Conservation (phyloP, 352 stramenopile species). For the Plasmopara halstedii region DNA sequence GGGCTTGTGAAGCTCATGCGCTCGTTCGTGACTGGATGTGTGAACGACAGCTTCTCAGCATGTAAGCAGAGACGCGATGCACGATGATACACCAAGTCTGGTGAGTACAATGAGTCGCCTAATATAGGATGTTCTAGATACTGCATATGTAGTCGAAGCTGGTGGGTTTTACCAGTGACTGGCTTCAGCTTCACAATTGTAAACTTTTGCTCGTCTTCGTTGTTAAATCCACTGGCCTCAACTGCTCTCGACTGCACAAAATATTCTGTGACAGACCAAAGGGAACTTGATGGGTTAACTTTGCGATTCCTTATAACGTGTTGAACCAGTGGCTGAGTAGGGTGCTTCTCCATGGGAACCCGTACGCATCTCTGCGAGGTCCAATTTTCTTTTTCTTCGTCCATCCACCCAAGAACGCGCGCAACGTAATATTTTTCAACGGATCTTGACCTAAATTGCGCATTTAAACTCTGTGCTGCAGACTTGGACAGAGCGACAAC, state of each 20-base stretch:
- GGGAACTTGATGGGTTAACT: conserved; percentile 15
- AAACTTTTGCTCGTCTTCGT: conserved; percentile 4
- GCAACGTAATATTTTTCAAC: conserved; percentile 59
- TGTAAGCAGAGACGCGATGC: conserved; percentile 46
- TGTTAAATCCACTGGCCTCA: neutral
- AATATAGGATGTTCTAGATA: conserved; percentile 89
- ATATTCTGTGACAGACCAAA: conserved; percentile 32
- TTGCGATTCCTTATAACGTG: conserved; percentile 25
- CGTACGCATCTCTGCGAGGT: conserved; percentile 22
- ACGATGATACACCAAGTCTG: conserved; percentile 29
- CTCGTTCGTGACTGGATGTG: conserved; percentile 35
- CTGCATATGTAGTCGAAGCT: conserved; percentile 92
- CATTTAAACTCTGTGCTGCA: conserved; percentile 52
- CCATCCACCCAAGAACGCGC: conserved; percentile 34
- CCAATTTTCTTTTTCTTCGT: conserved; percentile 5
- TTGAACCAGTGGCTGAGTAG: conserved; percentile 41
- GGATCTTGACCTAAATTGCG: conserved; percentile 52
- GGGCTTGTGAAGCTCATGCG: conserved; percentile 28
- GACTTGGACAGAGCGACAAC: conserved; percentile 55
- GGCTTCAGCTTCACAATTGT: conserved; percentile 62
- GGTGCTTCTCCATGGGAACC: conserved; percentile 44
- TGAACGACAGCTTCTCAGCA: conserved; percentile 29
- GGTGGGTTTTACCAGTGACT: conserved; percentile 87
- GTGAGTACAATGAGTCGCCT: conserved; percentile 85
- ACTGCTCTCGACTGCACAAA: conserved; percentile 10